Base-by-base conservation (phyloP, 2,329 filamentous ascomycete species). In the Ophiostoma tasmaniense region DNA sequence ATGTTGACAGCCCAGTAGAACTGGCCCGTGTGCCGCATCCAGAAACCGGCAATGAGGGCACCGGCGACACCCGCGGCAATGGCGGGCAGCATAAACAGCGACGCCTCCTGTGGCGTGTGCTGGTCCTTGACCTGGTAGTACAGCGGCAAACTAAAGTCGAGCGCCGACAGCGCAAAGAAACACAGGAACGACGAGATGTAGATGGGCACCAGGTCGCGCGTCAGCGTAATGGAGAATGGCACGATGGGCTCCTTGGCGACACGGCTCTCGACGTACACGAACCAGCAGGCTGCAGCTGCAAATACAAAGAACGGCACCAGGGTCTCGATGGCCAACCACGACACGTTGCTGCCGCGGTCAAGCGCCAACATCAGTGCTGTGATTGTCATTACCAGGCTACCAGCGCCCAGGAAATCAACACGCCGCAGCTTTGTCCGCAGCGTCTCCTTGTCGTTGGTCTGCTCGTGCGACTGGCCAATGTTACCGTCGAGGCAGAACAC, bases 81-180 rank as follows among this genome's bases (percentile, higher is more conserved):
- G 1, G 61, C 30, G 3, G 61, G 61, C 14, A 64, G 61, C 61
- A 64, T 64, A 33, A n/a, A 64, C 33, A 64, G 33, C 20, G 61
- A 64, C 20, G 61, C 61, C n/a, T 64, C 30, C n/a, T 64, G 61
- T 8, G 61, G 61, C 20, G 61, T 22, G 14, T 37, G 61, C 61
- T 64, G 30, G 61, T 37, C 61, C 33, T 64, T 82, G 4, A 83
- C 80, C 70, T 85, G 82, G 71, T 85, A 85, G 74, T 85, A 86
- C 0, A 86, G 74, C 0, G 84, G 83, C 0, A 85, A 77, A 0
- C 79, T 77, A 45, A 81, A 81, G 78, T 84, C 80, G 70, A 82
- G 76, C n/a, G 70, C 64, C 71, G 73, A 72, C 22, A 74, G 73
- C 3, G 73, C 71, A 22, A 71, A 70, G 5, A 70, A 70, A 7